Evolutionary conservation across 148 eudicot species (phyloP).

Genomic region (Fagopyrum esculentum): DNA sequence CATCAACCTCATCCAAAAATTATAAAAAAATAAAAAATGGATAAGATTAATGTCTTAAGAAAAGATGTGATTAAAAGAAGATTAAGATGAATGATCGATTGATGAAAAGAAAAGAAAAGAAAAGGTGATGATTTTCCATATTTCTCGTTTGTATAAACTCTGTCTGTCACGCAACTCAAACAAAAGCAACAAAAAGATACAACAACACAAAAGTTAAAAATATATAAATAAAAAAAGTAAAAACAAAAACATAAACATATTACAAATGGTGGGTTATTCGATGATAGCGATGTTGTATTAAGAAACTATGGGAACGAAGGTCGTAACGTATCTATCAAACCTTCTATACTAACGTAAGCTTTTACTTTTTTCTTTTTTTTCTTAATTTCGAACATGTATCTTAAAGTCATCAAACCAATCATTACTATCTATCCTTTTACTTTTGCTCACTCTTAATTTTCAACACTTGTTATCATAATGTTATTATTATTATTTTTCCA

Average conservation of each 20-base stretch:
- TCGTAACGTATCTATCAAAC: slow-evolving; percentile 8
- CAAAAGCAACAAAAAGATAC: slow-evolving; percentile 4
- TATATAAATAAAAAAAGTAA: background rate
- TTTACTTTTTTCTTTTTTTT: background rate
- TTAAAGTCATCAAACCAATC: slow-evolving; percentile 5
- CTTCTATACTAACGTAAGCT: background rate
- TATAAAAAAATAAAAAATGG: background rate
- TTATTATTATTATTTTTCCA: background rate
- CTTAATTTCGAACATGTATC: background rate
- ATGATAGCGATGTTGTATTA: slow-evolving; percentile 35
- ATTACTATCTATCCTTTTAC: background rate
- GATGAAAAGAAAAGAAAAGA: background rate
- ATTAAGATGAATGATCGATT: slow-evolving; percentile 1
- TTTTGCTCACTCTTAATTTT: background rate
- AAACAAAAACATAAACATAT: background rate
- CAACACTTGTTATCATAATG: background rate
- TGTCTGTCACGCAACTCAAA: slow-evolving; percentile 11
- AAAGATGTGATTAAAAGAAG: background rate
- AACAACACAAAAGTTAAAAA: slow-evolving; percentile 10
- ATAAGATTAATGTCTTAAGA: background rate
- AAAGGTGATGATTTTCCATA: background rate
- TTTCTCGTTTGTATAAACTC: slow-evolving; percentile 2
- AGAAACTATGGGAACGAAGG: slow-evolving; percentile 17
- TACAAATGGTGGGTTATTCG: slow-evolving; percentile 19
- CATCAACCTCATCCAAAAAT: too few species aligned